Evolutionary conservation across 345 rosid species (phyloP), one percentile per base, ranked within the genome.

Genomic region (Eucalyptus shirleyi): DNA sequence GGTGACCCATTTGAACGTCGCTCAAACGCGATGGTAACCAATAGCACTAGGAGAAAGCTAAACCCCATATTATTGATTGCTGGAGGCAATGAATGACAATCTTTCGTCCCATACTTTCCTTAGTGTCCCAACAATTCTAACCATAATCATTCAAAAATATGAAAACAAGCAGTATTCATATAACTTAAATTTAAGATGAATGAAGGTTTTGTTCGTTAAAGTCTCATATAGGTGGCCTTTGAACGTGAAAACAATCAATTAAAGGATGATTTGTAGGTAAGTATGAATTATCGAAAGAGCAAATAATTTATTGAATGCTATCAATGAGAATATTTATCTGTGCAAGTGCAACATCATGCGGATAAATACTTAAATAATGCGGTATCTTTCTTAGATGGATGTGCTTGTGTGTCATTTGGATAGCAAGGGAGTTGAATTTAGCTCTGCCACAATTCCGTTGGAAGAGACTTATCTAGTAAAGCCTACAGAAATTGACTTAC

Each of bases 291-390:
- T 62, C 1, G 3, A 30, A 30, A 30, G 69, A 62, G 18, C 30
- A 28, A 62, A 30, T 62, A 30, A 62, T 62, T 6, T 14, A 62
- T 62, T 30, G 45, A 2, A 44, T 1, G 9, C 9, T 7, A 2
- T 44, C 45, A 44, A 42, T 42, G 45, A 44, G 2, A 44, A 7
- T 44, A 44, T 2, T 44, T 44, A 7, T 44, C 2, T 44, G 45
- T 44, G 45, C 45, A 44, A 44, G 45, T 44, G 45, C 45, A 2
- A 44, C 2, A 44, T 44, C 45, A 2, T 7, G 9, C 2, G 45
- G 45, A 44, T 1, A 44, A 2, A 44, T 8, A 44, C 2, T 44
- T 44, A 44, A 44, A 1, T 0, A 44, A 8, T 44, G 47, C 1
- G 47, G 10, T 1, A 44, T 44, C 1, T 44, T 44, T 44, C 47